Evolutionary conservation across 352 stramenopile species (phyloP), one percentile per base, ranked within the genome.

Genomic region (Lagenidium sp.): DNA sequence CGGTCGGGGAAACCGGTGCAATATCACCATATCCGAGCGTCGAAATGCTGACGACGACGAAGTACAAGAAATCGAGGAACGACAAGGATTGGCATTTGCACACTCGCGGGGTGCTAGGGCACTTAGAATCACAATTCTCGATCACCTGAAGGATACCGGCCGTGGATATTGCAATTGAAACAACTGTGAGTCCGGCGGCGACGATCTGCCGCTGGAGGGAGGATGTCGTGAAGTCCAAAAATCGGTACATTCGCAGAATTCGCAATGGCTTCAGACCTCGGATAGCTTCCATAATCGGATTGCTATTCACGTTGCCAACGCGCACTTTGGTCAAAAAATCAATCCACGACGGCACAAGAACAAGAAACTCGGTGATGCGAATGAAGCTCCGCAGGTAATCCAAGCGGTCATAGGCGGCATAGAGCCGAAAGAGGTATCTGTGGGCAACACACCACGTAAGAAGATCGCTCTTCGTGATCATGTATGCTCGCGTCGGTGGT

Each of bases 21-120:
- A 94, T 83, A 40, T 94, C 82, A 4, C 82, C 82, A 44, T 92
- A 94, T 2, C 82, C 81, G 8, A 94, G 63, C 4, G 82, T 92
- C 2, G 78, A 87, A 25, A 92, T 90, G 25, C 76, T 90, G n/a
- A 90, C 78, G 19, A 90, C 64, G 16, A 85, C 73, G 45, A 87
- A 87, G 53, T 90, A 90, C 20, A 90, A 60, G 47, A 84, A 71
- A 41, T 90, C 68, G 23, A 85, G 61, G 48, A 82, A 86, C 13
- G 64, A 66, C 16, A 83, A 57, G 40, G 82, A 61, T 13, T 79
- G 71, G 38, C 78, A 90, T 15, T 57, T 13, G 51, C 40, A 46
- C 47, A 79, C 16, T 4, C 19, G 8, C 16, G 38, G 3, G 57
- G 16, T 11, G 15, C 42, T 29, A 41, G 11, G 15, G 30, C 51